phyloP scores from a whole-genome alignment of 306 rosid genomes.

The Quercus agrifolia region DNA sequence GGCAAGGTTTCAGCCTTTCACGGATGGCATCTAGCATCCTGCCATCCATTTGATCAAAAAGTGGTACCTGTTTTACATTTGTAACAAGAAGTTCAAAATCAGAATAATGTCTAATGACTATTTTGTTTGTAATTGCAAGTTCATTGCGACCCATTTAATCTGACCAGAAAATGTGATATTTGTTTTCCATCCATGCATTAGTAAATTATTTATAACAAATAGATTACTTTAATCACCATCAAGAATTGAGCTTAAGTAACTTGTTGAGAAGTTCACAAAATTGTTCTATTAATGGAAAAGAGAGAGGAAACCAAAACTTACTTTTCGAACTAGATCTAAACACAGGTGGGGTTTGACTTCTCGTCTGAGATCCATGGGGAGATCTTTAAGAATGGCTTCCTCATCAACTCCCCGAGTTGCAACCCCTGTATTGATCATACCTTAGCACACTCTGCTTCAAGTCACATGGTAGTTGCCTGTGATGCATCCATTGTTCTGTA shows the following conservation, averaged over 20 bases:
- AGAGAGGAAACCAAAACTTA: neutral
- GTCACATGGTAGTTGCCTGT: conserved; percentile 47
- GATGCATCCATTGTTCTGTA: conserved; percentile 54
- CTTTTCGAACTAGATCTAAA: conserved; percentile 49
- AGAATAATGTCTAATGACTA: neutral
- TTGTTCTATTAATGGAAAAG: neutral
- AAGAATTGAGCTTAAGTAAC: neutral
- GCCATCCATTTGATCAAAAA: conserved; percentile 57
- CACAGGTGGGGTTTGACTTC: conserved; percentile 58
- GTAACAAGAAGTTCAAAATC: neutral
- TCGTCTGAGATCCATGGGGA: conserved; percentile 53
- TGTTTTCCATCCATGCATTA: neutral
- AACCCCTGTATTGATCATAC: conserved; percentile 52
- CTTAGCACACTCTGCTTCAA: conserved; percentile 48
- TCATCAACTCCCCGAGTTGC: conserved; percentile 57
- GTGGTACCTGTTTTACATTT: conserved; percentile 39
- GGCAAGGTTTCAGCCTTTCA: conserved; percentile 52
- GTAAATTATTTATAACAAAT: neutral
- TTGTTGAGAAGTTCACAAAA: neutral
- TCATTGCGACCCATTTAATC: neutral
- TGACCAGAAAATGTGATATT: neutral
- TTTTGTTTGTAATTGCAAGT: neutral
- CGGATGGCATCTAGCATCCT: conserved; percentile 57
- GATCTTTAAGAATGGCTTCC: conserved; percentile 49
- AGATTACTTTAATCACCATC: no score